Evolutionary conservation across 2,329 filamentous ascomycete species (phyloP).

Genomic region (Botrytis galanthina): DNA sequence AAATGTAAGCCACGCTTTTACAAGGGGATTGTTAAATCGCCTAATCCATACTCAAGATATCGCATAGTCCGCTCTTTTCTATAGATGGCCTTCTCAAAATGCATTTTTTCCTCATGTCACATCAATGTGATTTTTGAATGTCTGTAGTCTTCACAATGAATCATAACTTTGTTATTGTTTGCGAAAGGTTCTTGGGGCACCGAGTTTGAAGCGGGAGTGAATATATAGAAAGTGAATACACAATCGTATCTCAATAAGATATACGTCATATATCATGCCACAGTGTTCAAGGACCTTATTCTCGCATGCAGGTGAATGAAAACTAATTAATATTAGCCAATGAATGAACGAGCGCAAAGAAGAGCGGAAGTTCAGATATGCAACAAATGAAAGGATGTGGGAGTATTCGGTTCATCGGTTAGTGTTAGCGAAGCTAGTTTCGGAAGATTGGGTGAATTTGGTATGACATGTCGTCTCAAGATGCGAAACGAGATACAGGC

Average conservation of each 20-base stretch:
- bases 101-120: background rate
- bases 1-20: background rate
- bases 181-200: background rate
- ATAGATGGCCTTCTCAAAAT: background rate
- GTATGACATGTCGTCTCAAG: background rate
- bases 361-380: background rate
- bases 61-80: background rate
- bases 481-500: background rate
- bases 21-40: background rate
- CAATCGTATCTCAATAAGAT: background rate
- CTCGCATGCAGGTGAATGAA: background rate
- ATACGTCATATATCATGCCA: background rate
- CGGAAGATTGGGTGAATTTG: too few relatives aligned
- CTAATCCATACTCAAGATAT: background rate
- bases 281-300: accelerated
- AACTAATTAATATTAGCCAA: background rate
- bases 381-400: background rate
- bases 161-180: background rate
- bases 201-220: too few relatives aligned
- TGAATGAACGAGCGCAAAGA: background rate
- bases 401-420: background rate
- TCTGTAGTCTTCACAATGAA: background rate
- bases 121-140: background rate
- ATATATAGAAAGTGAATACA: background rate
- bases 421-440: background rate